Evolutionary conservation across 495 filamentous ascomycete species (phyloP).

Genomic region (Glarea lozoyensis): DNA sequence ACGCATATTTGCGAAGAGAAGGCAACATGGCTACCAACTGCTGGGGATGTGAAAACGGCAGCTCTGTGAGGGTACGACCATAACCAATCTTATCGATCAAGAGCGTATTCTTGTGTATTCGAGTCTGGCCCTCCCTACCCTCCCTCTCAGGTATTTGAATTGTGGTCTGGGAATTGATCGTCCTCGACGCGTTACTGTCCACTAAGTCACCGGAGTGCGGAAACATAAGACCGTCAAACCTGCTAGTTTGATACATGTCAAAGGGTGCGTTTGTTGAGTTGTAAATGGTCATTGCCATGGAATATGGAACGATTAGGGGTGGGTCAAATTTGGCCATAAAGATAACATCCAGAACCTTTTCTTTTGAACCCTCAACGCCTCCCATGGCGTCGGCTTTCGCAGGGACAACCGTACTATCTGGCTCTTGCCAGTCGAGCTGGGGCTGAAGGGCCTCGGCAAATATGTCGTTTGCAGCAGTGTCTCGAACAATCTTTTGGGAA

Average conservation of each 20-base stretch:
- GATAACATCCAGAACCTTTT: constrained; percentile 59
- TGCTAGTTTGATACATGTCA: constrained; percentile 45
- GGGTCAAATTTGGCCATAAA: constrained; percentile 84
- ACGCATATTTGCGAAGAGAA: constrained; percentile 64
- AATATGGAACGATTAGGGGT: constrained; percentile 63
- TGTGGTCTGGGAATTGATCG: constrained; percentile 5
- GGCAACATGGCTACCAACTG: constrained; percentile 74
- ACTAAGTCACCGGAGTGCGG: constrained; percentile 35
- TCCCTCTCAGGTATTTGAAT: constrained; percentile 24
- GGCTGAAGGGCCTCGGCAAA: constrained; percentile 23
- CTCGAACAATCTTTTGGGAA: constrained; percentile 44
- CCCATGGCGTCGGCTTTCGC: constrained; percentile 30
- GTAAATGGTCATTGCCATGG: constrained; percentile 58
- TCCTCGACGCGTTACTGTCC: constrained; percentile 28
- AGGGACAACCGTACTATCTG: constrained; percentile 36
- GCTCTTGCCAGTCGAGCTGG: constrained; percentile 61
- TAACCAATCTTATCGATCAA: constrained; percentile 61
- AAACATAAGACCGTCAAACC: constrained; percentile 61
- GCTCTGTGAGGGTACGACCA: constrained; percentile 55
- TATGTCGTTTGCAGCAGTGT: constrained; percentile 29
- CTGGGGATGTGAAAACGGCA: constrained; percentile 81
- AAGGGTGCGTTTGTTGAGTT: constrained; percentile 47
- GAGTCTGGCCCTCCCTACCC: constrained; percentile 31
- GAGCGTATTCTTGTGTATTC: constrained; percentile 58
- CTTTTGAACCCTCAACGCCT: constrained; percentile 14